Percentiles rank a stretch among this genome's conserved stretches.
phyloP scores from a whole-genome alignment of 768 basidiomycete species.

The Russula sp. region DNA sequence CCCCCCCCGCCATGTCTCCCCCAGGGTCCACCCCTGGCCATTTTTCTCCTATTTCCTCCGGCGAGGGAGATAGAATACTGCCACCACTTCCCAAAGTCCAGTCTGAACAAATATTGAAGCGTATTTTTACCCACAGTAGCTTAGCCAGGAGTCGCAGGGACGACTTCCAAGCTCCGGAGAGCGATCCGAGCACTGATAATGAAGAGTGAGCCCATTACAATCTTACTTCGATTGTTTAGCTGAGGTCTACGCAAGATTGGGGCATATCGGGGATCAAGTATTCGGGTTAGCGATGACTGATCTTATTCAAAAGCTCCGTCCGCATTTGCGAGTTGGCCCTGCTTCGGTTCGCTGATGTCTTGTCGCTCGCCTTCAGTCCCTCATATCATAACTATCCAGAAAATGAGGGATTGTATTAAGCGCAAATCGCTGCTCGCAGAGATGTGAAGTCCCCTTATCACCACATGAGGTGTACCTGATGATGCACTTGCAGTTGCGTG shows the following conservation, averaged over 20 bases:
- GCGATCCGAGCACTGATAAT: background rate
- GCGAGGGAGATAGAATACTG: background rate
- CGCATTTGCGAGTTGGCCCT: slow-evolving; percentile 1
- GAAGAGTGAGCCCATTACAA: background rate
- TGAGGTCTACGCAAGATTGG: background rate
- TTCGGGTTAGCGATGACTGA: slow-evolving; percentile 8
- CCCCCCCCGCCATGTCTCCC: background rate
- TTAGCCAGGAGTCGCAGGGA: background rate
- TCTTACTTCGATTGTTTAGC: background rate
- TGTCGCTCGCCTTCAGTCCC: background rate
- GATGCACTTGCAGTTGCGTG: background rate
- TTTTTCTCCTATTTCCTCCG: background rate
- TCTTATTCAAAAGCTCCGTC: slow-evolving; percentile 1
- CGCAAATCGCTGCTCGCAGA: background rate
- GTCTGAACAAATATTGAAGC: background rate
- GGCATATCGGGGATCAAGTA: slow-evolving; percentile 9
- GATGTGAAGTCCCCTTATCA: background rate
- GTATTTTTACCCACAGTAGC: slow-evolving; percentile 4
- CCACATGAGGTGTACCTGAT: background rate
- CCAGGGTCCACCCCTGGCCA: too few relatives aligned
- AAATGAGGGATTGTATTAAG: slow-evolving; percentile 7
- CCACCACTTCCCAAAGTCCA: slow-evolving; percentile 1
- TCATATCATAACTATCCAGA: background rate
- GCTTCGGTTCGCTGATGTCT: slow-evolving; percentile 1
- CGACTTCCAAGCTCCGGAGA: background rate